These are phyloP conservation scores for Grosmannia serpens DNA, from an alignment of 2,329 filamentous ascomycete species.

Conservation along the genomic window DNA sequence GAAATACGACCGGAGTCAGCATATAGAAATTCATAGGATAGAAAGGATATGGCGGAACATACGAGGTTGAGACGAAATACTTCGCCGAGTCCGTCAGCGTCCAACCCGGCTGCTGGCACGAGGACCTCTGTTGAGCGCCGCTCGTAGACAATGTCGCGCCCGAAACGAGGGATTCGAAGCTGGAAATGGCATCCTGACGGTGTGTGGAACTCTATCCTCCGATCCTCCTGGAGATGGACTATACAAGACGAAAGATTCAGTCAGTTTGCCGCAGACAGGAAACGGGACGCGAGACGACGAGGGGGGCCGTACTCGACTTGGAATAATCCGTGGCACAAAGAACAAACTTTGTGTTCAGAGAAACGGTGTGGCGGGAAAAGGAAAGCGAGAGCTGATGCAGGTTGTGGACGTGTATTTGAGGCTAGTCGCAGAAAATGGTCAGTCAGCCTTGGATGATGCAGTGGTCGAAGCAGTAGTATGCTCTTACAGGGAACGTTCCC, in stretches of 20 bases:
- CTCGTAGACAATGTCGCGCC: constrained; percentile 80
- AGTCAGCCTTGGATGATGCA: not conserved
- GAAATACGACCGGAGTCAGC: not conserved
- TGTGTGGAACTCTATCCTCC: constrained; percentile 87
- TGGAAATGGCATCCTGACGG: constrained; percentile 78
- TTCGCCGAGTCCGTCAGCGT: constrained; percentile 75
- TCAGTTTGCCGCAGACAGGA: not conserved
- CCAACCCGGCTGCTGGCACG: constrained; percentile 77
- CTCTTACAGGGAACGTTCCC: constrained; percentile 49
- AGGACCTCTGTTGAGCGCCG: constrained; percentile 72
- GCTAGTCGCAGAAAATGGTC: constrained; percentile 3
- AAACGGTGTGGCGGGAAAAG: constrained; percentile 81
- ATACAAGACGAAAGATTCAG: constrained; percentile 73
- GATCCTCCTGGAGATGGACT: constrained; percentile 83
- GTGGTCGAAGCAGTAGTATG: constrained; percentile 16
- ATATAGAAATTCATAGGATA: not conserved
- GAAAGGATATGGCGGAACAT: not conserved
- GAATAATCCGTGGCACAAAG: constrained; percentile 84
- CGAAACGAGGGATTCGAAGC: constrained; percentile 84
- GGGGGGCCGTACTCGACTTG: constrained; percentile 48
- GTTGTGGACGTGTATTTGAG: constrained; percentile 89
- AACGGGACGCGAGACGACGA: constrained; percentile 55
- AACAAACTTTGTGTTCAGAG: constrained; percentile 82
- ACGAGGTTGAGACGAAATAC: constrained; percentile 79
- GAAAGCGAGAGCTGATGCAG: constrained; percentile 89